phyloP scores from a whole-genome alignment of 2,329 filamentous ascomycete species.

The Iodosphaeria phyllophila region DNA sequence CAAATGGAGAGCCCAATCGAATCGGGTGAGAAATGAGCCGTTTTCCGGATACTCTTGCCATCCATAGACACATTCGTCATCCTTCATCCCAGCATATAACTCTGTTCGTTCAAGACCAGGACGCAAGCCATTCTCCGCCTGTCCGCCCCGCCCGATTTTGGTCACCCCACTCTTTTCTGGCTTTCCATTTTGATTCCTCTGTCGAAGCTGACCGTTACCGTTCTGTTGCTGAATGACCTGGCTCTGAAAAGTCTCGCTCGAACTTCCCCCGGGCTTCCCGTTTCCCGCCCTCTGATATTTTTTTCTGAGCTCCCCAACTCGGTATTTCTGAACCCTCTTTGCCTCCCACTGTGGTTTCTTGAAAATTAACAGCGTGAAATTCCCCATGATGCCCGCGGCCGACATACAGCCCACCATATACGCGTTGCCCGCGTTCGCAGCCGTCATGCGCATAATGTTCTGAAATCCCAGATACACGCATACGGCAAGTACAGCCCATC shows the following conservation, averaged over 20 bases:
- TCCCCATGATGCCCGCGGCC: constrained; percentile 31
- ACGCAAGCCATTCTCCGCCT: too few relatives aligned
- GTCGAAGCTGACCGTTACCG: too few relatives aligned
- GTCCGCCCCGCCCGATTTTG: too few relatives aligned
- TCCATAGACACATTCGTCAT: constrained; percentile 26
- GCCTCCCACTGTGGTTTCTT: constrained; percentile 36
- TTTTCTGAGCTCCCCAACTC: too few relatives aligned
- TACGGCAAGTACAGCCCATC: constrained; percentile 28
- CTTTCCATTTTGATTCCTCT: too few relatives aligned
- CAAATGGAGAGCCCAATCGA: constrained; percentile 39
- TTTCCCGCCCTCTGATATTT: constrained; percentile 3
- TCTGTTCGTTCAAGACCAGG: too few relatives aligned
- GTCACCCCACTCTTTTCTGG: too few relatives aligned
- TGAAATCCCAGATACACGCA: constrained; percentile 24
- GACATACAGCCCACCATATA: constrained; percentile 31
- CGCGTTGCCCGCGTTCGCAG: constrained; percentile 28
- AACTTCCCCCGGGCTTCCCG: background rate
- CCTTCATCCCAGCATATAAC: background rate
- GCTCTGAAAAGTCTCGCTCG: constrained; percentile 1
- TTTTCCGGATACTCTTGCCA: constrained; percentile 40
- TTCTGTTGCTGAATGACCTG: too few relatives aligned
- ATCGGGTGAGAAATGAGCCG: constrained; percentile 25
- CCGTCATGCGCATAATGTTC: constrained; percentile 23
- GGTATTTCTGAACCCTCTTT: constrained; percentile 26
- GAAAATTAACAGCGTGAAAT: constrained; percentile 30